Conservation (phyloP, 805 yeast genomes). For the Candida nitratophila region DNA sequence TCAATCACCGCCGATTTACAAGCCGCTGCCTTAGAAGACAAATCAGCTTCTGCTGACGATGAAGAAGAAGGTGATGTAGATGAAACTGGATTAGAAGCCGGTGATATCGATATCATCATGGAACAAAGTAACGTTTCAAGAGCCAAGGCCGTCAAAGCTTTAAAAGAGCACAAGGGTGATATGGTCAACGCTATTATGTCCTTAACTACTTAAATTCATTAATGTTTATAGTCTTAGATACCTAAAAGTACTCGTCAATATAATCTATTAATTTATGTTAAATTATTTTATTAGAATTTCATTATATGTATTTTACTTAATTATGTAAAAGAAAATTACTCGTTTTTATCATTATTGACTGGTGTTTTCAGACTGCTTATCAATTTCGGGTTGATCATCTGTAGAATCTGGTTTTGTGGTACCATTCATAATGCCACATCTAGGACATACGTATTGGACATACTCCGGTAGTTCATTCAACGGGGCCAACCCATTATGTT, state of each 20-base stretch:
- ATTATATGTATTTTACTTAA: too few species aligned
- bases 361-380: background rate
- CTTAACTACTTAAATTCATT: constrained; percentile 28
- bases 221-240: background rate
- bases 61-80: constrained; percentile 74
- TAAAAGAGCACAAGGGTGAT: constrained; percentile 84
- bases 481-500: constrained; percentile 79
- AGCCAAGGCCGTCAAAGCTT: constrained; percentile 86
- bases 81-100: constrained; percentile 74
- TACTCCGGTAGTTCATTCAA: constrained; percentile 48
- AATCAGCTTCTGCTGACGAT: constrained; percentile 28
- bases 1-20: constrained; percentile 79
- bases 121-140: constrained; percentile 89
- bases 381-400: background rate
- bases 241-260: too few species aligned
- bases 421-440: constrained; percentile 43
- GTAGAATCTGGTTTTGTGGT: background rate
- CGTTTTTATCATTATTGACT: too few species aligned
- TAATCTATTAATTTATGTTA: background rate
- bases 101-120: constrained; percentile 78
- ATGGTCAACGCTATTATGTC: constrained; percentile 96
- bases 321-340: too few species aligned
- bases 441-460: constrained; percentile 57
- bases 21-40: constrained; percentile 44
- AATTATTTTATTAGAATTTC: too few species aligned